Evolutionary conservation across 1,284 basidiomycete species (phyloP).

Genomic region (Irpex sp.): DNA sequence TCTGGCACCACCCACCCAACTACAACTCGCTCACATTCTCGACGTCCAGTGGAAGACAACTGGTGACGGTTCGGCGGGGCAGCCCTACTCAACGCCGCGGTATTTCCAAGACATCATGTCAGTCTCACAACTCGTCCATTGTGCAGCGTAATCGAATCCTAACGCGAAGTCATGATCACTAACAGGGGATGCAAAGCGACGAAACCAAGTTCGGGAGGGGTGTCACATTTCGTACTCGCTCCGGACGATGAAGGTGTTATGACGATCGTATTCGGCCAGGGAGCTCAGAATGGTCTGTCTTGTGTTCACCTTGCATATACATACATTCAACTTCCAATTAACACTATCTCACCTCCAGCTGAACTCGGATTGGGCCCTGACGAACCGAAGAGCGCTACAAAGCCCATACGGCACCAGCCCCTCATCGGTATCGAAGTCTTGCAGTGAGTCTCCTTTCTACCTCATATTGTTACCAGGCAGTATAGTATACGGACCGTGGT

Average conservation of each 20-base stretch:
- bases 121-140: too few species aligned
- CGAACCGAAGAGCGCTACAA: conserved; percentile 82
- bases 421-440: conserved; percentile 74
- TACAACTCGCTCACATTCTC: not conserved
- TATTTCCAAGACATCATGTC: conserved; percentile 78
- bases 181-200: conserved; percentile 71
- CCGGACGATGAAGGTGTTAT: conserved; percentile 71
- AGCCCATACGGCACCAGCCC: conserved; percentile 70
- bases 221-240: conserved; percentile 82
- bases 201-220: conserved; percentile 72
- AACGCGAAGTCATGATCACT: too few species aligned
- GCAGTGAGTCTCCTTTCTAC: too few species aligned
- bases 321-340: not conserved
- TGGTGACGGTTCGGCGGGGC: conserved; percentile 83
- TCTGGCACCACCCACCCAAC: not conserved
- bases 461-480: too few species aligned
- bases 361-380: conserved; percentile 81
- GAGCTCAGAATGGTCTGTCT: conserved; percentile 60
- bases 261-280: conserved; percentile 86
- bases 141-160: too few species aligned
- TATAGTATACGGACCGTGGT: not conserved
- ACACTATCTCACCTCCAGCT: conserved; percentile 28
- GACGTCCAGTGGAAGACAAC: conserved; percentile 81
- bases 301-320: not conserved
- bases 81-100: conserved; percentile 79